Evolutionary conservation across 2,329 filamentous ascomycete species (phyloP).

Genomic region (Trichoderma sp.): DNA sequence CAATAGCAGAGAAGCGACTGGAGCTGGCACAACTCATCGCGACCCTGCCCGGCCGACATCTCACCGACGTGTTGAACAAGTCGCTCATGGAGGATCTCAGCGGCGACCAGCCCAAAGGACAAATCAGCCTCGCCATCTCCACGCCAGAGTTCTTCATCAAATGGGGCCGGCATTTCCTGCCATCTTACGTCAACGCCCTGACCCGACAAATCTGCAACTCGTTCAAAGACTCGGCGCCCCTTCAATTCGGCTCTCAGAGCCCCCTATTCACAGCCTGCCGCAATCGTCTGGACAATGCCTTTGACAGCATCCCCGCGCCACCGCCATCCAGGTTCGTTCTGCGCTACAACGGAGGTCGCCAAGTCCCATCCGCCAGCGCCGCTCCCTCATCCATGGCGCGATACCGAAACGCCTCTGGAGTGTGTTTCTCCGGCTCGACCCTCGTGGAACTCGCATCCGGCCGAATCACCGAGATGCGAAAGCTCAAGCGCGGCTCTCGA

Average conservation of each 20-base stretch:
- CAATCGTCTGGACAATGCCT: constrained; percentile 53
- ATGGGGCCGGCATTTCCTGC: constrained; percentile 64
- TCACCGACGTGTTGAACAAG: constrained; percentile 46
- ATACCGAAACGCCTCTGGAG: constrained; percentile 48
- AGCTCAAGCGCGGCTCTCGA: constrained; percentile 50
- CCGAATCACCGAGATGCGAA: constrained; percentile 45
- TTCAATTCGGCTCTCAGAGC: constrained; percentile 56
- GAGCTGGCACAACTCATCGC: constrained; percentile 41
- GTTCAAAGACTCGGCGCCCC: constrained; percentile 64
- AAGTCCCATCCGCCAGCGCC: neutral
- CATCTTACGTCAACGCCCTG: constrained; percentile 60
- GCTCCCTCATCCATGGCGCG: constrained; percentile 43
- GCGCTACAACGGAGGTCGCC: neutral
- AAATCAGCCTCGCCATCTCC: constrained; percentile 54
- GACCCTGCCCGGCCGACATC: constrained; percentile 42
- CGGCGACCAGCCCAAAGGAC: constrained; percentile 50
- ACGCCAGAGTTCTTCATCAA: constrained; percentile 44
- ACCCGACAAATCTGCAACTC: constrained; percentile 61
- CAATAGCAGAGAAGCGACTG: constrained; percentile 34
- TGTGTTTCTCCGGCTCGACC: constrained; percentile 59
- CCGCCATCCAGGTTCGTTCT: constrained; percentile 40
- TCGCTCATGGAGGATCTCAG: constrained; percentile 56
- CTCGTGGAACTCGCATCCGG: constrained; percentile 51
- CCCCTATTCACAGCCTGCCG: constrained; percentile 57
- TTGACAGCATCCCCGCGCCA: constrained; percentile 53